Evolutionary conservation across 768 basidiomycete species (phyloP), one percentile per base, ranked within the genome.

Genomic region (Cubamyces sp.): DNA sequence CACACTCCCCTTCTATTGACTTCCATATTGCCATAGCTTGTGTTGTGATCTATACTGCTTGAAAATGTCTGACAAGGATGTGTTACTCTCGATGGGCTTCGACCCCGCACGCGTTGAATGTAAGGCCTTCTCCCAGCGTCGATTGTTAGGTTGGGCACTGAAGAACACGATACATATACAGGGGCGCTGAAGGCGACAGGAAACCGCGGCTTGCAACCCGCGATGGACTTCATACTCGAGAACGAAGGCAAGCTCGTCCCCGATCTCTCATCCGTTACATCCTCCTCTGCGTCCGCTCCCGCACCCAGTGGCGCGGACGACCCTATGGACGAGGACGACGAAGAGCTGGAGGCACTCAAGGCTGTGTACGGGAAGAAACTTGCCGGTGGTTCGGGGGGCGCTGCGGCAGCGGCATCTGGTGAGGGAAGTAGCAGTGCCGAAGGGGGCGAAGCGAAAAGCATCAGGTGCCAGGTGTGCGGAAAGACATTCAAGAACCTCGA

Each of bases 101-200:
- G 91, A 95, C 63, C 71, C 82, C 23, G 84, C 85, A 16, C 84
- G 95, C 62, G 87, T 96, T 47, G 92, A 94, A 69, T 96, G 94
- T 96, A 68, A 70, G 90, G 30, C n/a, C 5, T 76, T 34, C 64
- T 53, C 66, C 19, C 30, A 19, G n/a, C 46, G 26, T 51, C 30
- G 52, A 42, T 16, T 7, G 50, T 39, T 62, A 48, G 52, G 47
- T 62, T 54, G 28, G 45, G 43, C 43, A 51, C 45, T 40, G 16
- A 26, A 23, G n/a, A 7, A 54, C n/a, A 9, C 46, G 21, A 21
- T 52, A 7, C 47, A 46, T 28, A 46, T 65, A 52, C 68, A 96
- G 94, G 94, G 95, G 95, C 95, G 4, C 74, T 96, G 61, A 88
- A 88, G 67, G 91, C 92, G 5, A 97, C 94, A 9, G 83, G 80